Evolutionary conservation across 2,329 filamentous ascomycete species (phyloP).

Genomic region (Blumeria graminis): DNA sequence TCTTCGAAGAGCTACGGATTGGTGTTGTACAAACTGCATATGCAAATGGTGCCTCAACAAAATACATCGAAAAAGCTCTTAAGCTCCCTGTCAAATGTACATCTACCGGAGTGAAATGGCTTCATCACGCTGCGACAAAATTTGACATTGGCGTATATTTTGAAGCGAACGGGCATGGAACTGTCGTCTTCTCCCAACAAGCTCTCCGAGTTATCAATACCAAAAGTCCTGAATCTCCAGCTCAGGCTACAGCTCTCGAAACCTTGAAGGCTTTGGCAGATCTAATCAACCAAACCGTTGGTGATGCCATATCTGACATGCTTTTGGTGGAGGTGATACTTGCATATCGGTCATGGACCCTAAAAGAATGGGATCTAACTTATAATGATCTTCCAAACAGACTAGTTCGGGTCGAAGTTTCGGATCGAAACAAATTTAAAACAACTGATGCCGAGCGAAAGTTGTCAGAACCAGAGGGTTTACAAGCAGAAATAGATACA

Average conservation of each 20-base stretch:
- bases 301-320: slow-evolving; percentile 88
- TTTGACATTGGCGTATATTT: slow-evolving; percentile 97
- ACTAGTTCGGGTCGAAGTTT: slow-evolving; percentile 78
- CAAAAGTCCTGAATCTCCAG: slow-evolving; percentile 68
- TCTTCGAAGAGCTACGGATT: slow-evolving; percentile 61
- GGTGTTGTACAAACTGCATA: slow-evolving; percentile 95
- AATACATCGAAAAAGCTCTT: slow-evolving; percentile 71
- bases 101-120: slow-evolving; percentile 85
- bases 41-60: slow-evolving; percentile 83
- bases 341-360: slow-evolving; percentile 78
- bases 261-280: slow-evolving; percentile 64
- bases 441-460: slow-evolving; percentile 82
- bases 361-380: slow-evolving; percentile 75
- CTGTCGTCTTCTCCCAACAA: slow-evolving; percentile 74
- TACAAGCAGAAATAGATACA: slow-evolving; percentile 69
- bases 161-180: slow-evolving; percentile 94
- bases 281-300: slow-evolving; percentile 94
- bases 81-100: slow-evolving; percentile 82
- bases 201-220: slow-evolving; percentile 57
- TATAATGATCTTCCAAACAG: slow-evolving; percentile 90
- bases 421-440: slow-evolving; percentile 69
- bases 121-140: slow-evolving; percentile 87
- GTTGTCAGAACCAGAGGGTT: slow-evolving; percentile 52
- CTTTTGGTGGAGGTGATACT: slow-evolving; percentile 89
- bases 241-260: slow-evolving; percentile 72